These are phyloP conservation scores for Taiozyma sp. DNA, from an alignment of 1,139 yeast genomes.

Conservation along the genomic window DNA sequence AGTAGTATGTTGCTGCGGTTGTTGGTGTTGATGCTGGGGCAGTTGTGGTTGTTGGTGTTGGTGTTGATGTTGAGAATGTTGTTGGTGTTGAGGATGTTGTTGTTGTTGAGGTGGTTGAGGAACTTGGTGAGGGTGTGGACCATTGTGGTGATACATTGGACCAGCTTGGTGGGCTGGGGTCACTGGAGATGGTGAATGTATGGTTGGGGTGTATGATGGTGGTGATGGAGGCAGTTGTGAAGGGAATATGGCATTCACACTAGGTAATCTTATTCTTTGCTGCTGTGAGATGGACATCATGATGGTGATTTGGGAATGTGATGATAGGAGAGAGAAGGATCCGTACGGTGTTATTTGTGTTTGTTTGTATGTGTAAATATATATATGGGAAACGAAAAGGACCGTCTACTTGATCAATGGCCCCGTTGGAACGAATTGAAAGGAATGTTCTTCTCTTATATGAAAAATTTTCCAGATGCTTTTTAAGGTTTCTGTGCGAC, in stretches of 20 bases:
- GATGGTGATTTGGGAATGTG: not conserved
- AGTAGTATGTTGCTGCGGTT: not conserved
- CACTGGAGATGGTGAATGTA: constrained; percentile 1
- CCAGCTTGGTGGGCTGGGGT: not conserved
- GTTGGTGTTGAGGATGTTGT: not conserved
- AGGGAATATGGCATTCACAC: constrained; percentile 14
- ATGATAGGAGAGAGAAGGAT: not conserved
- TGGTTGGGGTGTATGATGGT: not conserved
- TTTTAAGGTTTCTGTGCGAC: not conserved
- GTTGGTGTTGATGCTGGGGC: not conserved
- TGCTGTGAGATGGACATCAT: not conserved
- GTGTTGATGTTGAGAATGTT: not conserved
- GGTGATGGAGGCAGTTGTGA: not conserved
- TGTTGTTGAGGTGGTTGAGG: not conserved
- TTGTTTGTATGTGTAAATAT: not conserved
- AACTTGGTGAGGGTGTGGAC: not conserved
- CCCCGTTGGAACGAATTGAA: not conserved
- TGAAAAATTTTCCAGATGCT: not conserved
- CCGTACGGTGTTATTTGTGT: not conserved
- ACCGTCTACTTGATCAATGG: too few relatives aligned
- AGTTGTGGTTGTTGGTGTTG: not conserved
- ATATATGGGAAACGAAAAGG: not conserved
- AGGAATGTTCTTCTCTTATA: not conserved
- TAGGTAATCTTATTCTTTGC: constrained; percentile 13
- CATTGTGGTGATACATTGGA: not conserved